Conservation (phyloP, 257 asterid species). For the Nicotiana otophora region DNA sequence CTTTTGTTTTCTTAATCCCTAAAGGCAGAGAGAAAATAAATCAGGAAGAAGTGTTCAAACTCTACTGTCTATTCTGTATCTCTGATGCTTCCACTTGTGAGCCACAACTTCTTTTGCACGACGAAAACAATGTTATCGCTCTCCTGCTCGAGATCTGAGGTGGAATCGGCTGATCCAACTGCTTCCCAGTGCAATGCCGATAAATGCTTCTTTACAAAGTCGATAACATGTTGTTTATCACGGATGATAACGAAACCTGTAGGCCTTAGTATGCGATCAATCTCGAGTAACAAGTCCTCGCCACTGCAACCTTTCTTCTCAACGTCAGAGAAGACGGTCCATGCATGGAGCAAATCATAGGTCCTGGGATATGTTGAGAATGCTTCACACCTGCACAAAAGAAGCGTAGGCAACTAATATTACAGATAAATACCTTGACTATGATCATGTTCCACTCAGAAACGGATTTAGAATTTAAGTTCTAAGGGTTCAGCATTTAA, state of each 20-base stretch:
- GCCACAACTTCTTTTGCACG: conserved; percentile 85
- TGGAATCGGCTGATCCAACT: conserved; percentile 33
- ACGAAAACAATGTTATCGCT: conserved; percentile 55
- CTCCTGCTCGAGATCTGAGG: conserved; percentile 48
- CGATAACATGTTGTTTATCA: conserved; percentile 63
- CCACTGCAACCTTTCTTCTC: conserved; percentile 94
- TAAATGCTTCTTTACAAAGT: conserved; percentile 71
- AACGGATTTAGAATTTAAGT: too few species aligned
- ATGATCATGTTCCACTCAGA: background rate
- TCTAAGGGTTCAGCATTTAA: too few species aligned
- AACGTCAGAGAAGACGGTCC: conserved; percentile 74
- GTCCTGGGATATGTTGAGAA: conserved; percentile 92
- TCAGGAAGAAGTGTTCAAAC: conserved; percentile 3
- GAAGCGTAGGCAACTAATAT: background rate
- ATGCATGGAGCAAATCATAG: conserved; percentile 83
- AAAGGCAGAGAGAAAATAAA: conserved; percentile 22
- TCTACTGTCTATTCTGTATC: conserved; percentile 43
- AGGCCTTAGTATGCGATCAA: conserved; percentile 90
- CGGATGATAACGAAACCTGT: conserved; percentile 71
- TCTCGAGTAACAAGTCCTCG: conserved; percentile 82
- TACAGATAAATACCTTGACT: background rate
- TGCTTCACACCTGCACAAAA: conserved; percentile 75
- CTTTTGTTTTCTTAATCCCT: conserved; percentile 33
- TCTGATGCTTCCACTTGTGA: conserved; percentile 79
- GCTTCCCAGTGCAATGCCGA: conserved; percentile 88